Evolutionary conservation across 2,329 filamentous ascomycete species (phyloP).

Genomic region (Fusarium concolor): DNA sequence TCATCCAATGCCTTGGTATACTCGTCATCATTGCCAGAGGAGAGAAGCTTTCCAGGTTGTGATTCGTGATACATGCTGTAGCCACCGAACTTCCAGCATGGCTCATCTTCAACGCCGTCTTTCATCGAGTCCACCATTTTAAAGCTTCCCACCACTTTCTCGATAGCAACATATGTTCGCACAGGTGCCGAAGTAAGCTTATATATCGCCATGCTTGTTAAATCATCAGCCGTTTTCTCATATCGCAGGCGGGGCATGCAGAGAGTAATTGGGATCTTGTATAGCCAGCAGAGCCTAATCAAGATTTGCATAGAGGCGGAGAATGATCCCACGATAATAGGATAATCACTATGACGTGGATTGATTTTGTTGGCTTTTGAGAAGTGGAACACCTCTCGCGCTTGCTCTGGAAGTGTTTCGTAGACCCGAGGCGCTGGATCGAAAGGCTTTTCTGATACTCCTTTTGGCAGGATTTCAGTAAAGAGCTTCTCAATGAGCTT

Average conservation of each 20-base stretch:
- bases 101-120: background rate
- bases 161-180: background rate
- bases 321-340: fast-evolving
- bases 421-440: background rate
- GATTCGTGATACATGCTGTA: background rate
- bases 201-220: background rate
- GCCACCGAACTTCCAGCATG: background rate
- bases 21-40: background rate
- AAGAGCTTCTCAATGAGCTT: background rate
- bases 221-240: background rate
- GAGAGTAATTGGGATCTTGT: background rate
- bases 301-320: background rate
- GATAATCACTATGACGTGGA: background rate
- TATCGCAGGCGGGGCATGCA: background rate
- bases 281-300: background rate
- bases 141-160: background rate
- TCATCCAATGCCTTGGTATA: background rate
- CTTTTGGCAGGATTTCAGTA: background rate
- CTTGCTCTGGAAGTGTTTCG: background rate
- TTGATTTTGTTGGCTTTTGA: background rate
- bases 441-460: background rate
- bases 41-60: background rate
- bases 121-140: fast-evolving
- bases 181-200: background rate
- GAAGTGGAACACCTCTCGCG: background rate